phyloP scores from a whole-genome alignment of 192 early-diverging fungal genomes.

The Gigaspora rosea region DNA sequence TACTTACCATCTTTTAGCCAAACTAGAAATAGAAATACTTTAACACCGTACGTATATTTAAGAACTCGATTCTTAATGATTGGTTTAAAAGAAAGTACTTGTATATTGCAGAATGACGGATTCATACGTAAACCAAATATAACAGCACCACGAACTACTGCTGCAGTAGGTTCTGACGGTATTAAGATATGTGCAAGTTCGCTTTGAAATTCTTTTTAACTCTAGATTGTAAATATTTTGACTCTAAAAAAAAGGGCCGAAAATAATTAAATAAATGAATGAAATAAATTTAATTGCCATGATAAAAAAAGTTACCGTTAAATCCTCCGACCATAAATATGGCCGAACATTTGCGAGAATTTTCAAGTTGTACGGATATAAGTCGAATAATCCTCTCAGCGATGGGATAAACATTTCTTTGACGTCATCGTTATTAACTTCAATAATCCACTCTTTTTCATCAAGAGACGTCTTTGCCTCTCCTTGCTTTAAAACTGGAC shows the following conservation, averaged over 20 bases:
- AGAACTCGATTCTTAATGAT: neutral
- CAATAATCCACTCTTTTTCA: conserved; percentile 12
- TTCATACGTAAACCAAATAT: conserved; percentile 34
- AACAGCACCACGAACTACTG: conserved; percentile 55
- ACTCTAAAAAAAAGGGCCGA: conserved; percentile 19
- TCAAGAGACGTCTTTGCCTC: neutral
- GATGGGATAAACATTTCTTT: conserved; percentile 54
- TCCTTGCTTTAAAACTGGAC: neutral
- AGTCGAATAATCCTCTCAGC: conserved; percentile 41
- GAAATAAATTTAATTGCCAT: no score
- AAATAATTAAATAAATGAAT: no score
- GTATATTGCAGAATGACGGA: no score
- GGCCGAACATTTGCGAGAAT: conserved; percentile 36
- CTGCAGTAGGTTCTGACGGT: conserved; percentile 51
- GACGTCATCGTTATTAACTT: neutral
- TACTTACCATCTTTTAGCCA: neutral
- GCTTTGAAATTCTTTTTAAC: conserved; percentile 47
- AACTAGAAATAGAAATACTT: neutral
- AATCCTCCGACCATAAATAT: conserved; percentile 58
- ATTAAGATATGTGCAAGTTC: conserved; percentile 48
- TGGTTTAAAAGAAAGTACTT: neutral
- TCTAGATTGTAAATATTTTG: conserved; percentile 46
- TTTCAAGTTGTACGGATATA: conserved; percentile 46
- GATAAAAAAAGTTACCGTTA: conserved; percentile 1
- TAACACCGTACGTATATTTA: conserved; percentile 5